Base-by-base conservation (phyloP, 202 grass and related monocot genomes). In the Saccharum hybrid region DNA sequence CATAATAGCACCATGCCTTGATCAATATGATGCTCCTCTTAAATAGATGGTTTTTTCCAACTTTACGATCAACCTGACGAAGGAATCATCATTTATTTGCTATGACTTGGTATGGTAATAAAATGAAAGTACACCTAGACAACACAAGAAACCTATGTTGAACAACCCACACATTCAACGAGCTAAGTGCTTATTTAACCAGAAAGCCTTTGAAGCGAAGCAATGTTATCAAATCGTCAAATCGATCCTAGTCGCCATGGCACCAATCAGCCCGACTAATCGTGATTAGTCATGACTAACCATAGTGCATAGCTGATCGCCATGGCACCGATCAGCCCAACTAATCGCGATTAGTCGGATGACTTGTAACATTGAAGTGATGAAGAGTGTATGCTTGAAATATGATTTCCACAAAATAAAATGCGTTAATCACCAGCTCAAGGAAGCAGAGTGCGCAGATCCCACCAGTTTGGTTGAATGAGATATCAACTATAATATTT, bases 1-100 rank as follows among this genome's bases (percentile, higher is more conserved):
- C 96, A 87, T 98, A 96, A 81, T 96, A 98, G 86, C 93, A 96
- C 96, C 96, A 98, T 65, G 91, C 86, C 86, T 98, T 98, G 77
- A 96, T 93, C 73, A 98, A 85, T 87, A 98, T 90, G 80, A 98
- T 89, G 83, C 96, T 96, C 81, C 88, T 86, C 80, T 98, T 98
- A 43, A 98, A 92, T 61, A 98, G 78, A 90, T 98, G 91, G 4
- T 84, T 81, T 78, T 89, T 98, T 70, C 86, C 89, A 84, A 98
- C 81, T 65, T 86, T 83, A 62, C 83, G 63, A 69, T 96, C 89
- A 39, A 94, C 88, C 96, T 98, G 89, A 81, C 81, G 21, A 70
- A 74, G 56, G 42, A 88, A 82, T 31, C 48, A 36, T 68, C 41
- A 69, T 67, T 83, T 68, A 79, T 3, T 68, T 22, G 28, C 26